Evolutionary conservation across 2,329 filamentous ascomycete genomes (phyloP).

Genomic region (Hypoxylon rubiginosum): DNA sequence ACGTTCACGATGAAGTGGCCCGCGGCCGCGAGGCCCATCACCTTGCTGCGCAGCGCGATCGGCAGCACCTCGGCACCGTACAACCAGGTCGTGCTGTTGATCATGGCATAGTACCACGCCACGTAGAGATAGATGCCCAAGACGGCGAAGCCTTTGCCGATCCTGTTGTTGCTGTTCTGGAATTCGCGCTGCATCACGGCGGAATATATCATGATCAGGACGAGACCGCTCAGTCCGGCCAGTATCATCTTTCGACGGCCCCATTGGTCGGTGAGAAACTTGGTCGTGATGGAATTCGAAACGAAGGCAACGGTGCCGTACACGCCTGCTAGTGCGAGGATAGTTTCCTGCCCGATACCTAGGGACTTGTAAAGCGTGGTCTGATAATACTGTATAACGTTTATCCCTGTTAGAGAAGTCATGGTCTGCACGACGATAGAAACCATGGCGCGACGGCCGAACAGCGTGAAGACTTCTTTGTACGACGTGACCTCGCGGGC

Average conservation of each 20-base stretch:
- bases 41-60: constrained; percentile 65
- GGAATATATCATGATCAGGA: constrained; percentile 70
- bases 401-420: constrained; percentile 69
- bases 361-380: constrained; percentile 68
- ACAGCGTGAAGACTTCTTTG: constrained; percentile 65
- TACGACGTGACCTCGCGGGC: constrained; percentile 66
- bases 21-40: constrained; percentile 68
- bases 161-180: constrained; percentile 65
- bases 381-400: constrained; percentile 66
- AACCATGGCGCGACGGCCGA: constrained; percentile 65
- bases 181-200: constrained; percentile 71
- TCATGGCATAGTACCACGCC: constrained; percentile 65
- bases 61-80: constrained; percentile 69
- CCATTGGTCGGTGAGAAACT: constrained; percentile 69
- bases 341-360: constrained; percentile 63
- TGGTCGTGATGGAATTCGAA: constrained; percentile 63
- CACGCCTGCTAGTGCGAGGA: constrained; percentile 66
- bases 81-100: constrained; percentile 68
- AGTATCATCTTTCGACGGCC: constrained; percentile 72
- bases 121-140: constrained; percentile 70
- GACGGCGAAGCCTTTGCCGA: constrained; percentile 71
- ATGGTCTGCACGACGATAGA: constrained; percentile 70
- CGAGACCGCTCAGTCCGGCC: constrained; percentile 63
- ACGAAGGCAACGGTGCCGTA: constrained; percentile 67
- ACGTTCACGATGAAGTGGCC: constrained; percentile 69